Evolutionary conservation across 1,284 basidiomycete species (phyloP), one percentile per base, ranked within the genome.

Genomic region (Heliocybe sulcata): DNA sequence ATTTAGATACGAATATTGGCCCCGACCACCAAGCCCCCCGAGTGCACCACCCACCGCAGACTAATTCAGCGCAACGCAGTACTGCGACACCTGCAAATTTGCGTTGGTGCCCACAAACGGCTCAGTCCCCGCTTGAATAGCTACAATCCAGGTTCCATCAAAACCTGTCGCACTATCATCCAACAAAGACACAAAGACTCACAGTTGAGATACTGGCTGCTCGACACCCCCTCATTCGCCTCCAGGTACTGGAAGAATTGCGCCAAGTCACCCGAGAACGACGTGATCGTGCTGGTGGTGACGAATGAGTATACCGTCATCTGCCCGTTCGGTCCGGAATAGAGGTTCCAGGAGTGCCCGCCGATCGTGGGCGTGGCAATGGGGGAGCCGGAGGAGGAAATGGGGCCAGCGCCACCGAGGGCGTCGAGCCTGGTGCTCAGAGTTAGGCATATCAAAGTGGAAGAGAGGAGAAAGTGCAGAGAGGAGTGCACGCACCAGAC

Each of bases 281-380:
- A 74, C 2, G 68, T 70, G 60, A 83, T 68, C 10, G 66, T 66
- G 0, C 75, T 77, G 56, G 65, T 68, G 1, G 70, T 66, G 22
- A 86, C 70, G 77, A 83, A 87, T 2, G 84, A 85, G 65, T 74
- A 85, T 2, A 86, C 85, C 14, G 72, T 67, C 68, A 85, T 86
- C 19, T 72, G 64, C 45, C 79, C 79, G 62, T 86, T 87, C 22
- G 69, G 74, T 20, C 83, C 83, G 31, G 54, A 68, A 69, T 82
- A 83, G 51, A 87, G 60, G 63, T 84, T 72, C 82, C 79, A 47
- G 23, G 26, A 27, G 20, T 54, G 16, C 16, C 42, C 45, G n/a
- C 25, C 42, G 27, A 54, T 49, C 4, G 27, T 25, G 3, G 27
- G 47, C 12, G 47, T 25, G 3, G 27, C 22, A 26, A 26, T 49